Evolutionary conservation across 495 filamentous ascomycete genomes (phyloP), one percentile per base, ranked within the genome.

Genomic region (Daldinia grandis): DNA sequence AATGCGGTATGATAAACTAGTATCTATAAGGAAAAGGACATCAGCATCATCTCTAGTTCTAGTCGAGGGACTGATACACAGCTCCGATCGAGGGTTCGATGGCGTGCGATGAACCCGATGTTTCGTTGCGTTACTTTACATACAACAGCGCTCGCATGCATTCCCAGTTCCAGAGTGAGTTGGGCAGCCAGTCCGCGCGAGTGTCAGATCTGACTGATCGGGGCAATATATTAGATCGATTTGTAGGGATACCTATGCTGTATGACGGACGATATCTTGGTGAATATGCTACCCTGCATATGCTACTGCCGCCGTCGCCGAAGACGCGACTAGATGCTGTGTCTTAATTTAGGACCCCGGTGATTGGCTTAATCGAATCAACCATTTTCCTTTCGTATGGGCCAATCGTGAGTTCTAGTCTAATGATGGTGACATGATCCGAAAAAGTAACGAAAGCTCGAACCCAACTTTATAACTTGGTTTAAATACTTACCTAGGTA

Each of bases 41-140:
- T 56, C 59, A 38, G 57, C 64, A 57, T 53, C 49, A 72, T 72
- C 62, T 69, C 64, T 40, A 66, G 55, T 44, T 68, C 57, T 55
- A 44, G 56, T 44, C 58, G 50, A 73, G 51, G 49, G 38, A 53
- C 40, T 7, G 55, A 49, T 61, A 65, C 57, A 64, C 27, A 56
- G 69, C 69, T 72, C 64, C 69, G 69, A 72, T 72, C 61, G 64
- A 72, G 56, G 56, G 55, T 65, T 64, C 64, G 69, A 65, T 68
- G 55, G 64, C 65, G 70, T 68, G 70, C 33, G 57, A 68, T 66
- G 55, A 53, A 69, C 56, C 54, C 38, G 60, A 64, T 66, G 62
- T 56, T 62, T 68, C 19, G 55, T 63, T 49, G 64, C 30, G 50
- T 67, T 50, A 49, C 60, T 57, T 64, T 47, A 51, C 17, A 71